Conservation (phyloP, 495 filamentous ascomycete genomes). For the Talaromyces ruber region DNA sequence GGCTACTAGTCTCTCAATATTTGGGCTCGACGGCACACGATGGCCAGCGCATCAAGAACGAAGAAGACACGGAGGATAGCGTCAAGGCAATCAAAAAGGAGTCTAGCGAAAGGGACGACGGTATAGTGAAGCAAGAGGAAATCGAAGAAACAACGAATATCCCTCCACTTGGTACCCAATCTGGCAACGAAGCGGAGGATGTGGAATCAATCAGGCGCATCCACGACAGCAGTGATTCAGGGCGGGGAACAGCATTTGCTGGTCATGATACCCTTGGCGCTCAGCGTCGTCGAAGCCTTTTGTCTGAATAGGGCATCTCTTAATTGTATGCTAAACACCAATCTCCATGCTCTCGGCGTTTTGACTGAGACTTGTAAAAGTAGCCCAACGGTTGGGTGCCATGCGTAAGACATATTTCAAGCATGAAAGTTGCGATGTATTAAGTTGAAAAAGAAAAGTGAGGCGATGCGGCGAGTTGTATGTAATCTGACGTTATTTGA, state of each 20-base stretch:
- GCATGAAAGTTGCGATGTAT: not conserved
- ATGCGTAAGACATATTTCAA: not conserved
- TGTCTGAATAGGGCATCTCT: not conserved
- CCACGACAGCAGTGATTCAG: not conserved
- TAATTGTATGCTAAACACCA: not conserved
- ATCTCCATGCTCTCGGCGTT: not conserved
- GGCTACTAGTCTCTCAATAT: constrained; percentile 40
- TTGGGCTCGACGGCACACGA: constrained; percentile 9
- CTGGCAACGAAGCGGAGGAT: not conserved
- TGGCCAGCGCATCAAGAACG: not conserved
- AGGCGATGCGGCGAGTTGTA: not conserved
- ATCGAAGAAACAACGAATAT: constrained; percentile 4
- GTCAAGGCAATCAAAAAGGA: not conserved
- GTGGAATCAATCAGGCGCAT: not conserved
- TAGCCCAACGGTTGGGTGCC: not conserved
- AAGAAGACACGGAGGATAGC: not conserved
- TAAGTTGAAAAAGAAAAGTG: not conserved
- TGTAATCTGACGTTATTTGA: not conserved
- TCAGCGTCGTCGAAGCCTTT: constrained; percentile 4
- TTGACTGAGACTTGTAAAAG: not conserved
- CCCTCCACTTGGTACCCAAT: not conserved
- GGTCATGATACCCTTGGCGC: not conserved
- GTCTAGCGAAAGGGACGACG: not conserved
- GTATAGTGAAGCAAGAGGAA: constrained; percentile 1
- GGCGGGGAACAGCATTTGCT: constrained; percentile 4